phyloP scores from a whole-genome alignment of 208 protist species.

The Acanthamoeba healyi region DNA sequence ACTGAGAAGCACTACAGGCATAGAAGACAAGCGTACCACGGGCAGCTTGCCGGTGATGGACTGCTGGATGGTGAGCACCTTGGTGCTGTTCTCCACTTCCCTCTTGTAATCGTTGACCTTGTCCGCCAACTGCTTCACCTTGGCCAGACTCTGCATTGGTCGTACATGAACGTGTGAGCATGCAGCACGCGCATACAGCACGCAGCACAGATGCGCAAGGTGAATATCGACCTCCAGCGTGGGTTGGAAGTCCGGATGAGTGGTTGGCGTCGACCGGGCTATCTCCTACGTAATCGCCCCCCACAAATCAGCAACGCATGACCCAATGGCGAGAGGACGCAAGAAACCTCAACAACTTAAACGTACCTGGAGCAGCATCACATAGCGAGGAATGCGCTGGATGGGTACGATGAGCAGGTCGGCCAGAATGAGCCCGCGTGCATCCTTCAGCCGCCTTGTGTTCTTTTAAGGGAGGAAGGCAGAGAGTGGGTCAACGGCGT shows the following conservation, averaged over 20 bases:
- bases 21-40: not conserved
- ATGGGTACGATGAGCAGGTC: slow-evolving; percentile 46
- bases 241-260: slow-evolving; percentile 40
- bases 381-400: slow-evolving; percentile 54
- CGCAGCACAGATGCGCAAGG: not conserved
- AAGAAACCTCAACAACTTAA: no score
- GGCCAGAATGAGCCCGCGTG: slow-evolving; percentile 5
- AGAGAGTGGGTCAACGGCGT: not conserved
- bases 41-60: slow-evolving; percentile 52
- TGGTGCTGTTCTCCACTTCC: slow-evolving; percentile 48
- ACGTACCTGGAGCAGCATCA: slow-evolving; percentile 13
- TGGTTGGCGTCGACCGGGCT: not conserved
- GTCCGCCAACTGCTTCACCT: slow-evolving; percentile 49
- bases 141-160: slow-evolving; percentile 31
- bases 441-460: not conserved
- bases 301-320: not conserved
- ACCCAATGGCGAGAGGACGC: no score
- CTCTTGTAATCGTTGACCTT: slow-evolving; percentile 64
- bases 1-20: not conserved
- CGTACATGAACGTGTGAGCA: not conserved
- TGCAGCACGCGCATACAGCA: not conserved
- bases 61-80: slow-evolving; percentile 62
- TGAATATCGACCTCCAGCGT: not conserved
- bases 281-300: not conserved
- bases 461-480: not conserved